phyloP scores from a whole-genome alignment of 1,284 basidiomycete species.

The Fistulinella staudtii region DNA sequence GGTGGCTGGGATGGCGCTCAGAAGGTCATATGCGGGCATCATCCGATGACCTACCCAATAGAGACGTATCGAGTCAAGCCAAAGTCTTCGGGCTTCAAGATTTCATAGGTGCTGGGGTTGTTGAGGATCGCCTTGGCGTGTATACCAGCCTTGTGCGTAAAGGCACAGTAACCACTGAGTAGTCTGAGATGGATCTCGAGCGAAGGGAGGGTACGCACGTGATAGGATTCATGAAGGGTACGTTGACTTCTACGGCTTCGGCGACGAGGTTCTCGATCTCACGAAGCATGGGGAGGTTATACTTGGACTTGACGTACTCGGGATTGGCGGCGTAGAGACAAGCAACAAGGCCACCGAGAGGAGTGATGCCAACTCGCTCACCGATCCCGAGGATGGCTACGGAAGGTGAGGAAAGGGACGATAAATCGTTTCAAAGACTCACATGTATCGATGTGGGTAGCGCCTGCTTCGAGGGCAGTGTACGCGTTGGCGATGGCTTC shows the following conservation, averaged over 20 bases:
- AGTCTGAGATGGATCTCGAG: constrained; percentile 2
- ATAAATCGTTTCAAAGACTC: constrained; percentile 26
- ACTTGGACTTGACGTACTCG: constrained; percentile 99
- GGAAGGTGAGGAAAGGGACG: constrained; percentile 1
- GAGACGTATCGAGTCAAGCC: constrained; percentile 97
- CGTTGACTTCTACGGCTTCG: constrained; percentile 96
- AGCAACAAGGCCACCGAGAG: constrained; percentile 94
- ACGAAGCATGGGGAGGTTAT: constrained; percentile 95
- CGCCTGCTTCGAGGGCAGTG: constrained; percentile 97
- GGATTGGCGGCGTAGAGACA: constrained; percentile 96
- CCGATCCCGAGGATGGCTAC: constrained; percentile 91
- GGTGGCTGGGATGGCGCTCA: constrained; percentile 54
- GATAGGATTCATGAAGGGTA: constrained; percentile 96
- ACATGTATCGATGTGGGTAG: constrained; percentile 98
- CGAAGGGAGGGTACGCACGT: constrained; percentile 48
- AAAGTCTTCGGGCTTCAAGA: constrained; percentile 97
- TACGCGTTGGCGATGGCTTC: constrained; percentile 98
- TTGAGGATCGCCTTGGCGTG: constrained; percentile 99
- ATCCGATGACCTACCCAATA: constrained; percentile 68
- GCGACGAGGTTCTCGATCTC: constrained; percentile 99
- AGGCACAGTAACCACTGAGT: constrained; percentile 93
- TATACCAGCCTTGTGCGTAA: constrained; percentile 99
- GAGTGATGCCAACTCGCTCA: constrained; percentile 98
- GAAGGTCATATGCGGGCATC: not conserved
- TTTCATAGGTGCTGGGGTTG: constrained; percentile 99